These are phyloP conservation scores for Hibiscus mutabilis DNA, from an alignment of 345 rosid species.

Conservation along the genomic window DNA sequence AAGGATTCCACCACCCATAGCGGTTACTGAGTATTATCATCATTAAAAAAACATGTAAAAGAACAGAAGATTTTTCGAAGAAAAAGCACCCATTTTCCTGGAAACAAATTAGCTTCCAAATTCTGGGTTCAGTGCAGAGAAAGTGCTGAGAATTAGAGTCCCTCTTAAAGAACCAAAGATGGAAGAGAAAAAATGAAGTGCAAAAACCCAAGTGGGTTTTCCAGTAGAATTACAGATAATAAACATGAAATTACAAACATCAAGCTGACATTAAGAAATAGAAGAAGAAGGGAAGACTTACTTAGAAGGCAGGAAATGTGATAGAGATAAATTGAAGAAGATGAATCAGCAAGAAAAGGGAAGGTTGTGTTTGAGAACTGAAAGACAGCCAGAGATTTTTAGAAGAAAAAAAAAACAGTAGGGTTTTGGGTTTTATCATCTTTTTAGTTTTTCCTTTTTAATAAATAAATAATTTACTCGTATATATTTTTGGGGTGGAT, in stretches of 20 bases:
- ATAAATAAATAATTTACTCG: not conserved
- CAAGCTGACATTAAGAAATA: not conserved
- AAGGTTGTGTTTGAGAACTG: conserved; percentile 13
- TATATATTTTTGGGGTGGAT: not conserved
- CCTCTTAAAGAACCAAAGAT: not conserved
- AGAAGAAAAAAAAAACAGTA: conserved; percentile 10
- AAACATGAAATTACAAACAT: not conserved
- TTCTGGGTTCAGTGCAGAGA: not conserved
- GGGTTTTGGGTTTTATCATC: conserved; percentile 63
- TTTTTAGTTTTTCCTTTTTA: not conserved
- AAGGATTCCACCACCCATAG: not conserved
- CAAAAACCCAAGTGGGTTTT: not conserved
- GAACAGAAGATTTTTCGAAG: not conserved
- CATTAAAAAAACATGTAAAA: not conserved
- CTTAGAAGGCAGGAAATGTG: conserved; percentile 4
- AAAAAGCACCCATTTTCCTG: not conserved
- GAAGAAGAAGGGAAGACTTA: not conserved
- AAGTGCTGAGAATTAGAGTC: not conserved
- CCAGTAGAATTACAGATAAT: conserved; percentile 14
- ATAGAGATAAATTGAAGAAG: conserved; percentile 14
- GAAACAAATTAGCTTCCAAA: not conserved
- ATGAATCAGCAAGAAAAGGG: conserved; percentile 1
- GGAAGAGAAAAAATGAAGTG: not conserved
- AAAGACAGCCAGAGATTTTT: conserved; percentile 10
- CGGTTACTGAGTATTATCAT: not conserved